phyloP scores from a whole-genome alignment of 2,329 filamentous ascomycete species.

The Neofusicoccum ribis region DNA sequence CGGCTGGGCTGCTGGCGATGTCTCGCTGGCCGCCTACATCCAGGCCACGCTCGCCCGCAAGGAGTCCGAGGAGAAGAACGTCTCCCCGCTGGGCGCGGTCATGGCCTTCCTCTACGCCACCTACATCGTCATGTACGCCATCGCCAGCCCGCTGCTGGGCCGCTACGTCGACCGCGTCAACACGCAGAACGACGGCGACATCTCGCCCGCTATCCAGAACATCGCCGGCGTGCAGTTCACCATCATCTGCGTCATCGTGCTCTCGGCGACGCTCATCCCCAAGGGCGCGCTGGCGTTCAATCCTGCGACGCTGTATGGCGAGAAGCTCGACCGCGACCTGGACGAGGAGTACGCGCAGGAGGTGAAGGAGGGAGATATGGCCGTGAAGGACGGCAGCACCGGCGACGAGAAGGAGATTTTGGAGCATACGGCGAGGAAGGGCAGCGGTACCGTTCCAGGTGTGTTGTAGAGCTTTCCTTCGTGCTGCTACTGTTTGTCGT shows the following conservation, averaged over 20 bases:
- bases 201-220: slow-evolving; percentile 44
- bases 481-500: background rate
- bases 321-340: slow-evolving; percentile 36
- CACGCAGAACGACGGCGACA: slow-evolving; percentile 32
- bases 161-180: slow-evolving; percentile 48
- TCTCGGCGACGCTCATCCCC: slow-evolving; percentile 49
- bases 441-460: background rate
- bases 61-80: slow-evolving; percentile 46
- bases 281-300: slow-evolving; percentile 48
- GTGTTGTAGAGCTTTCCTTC: background rate
- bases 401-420: background rate
- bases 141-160: slow-evolving; percentile 47
- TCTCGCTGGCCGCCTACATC: slow-evolving; percentile 53
- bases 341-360: slow-evolving; percentile 7
- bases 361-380: background rate
- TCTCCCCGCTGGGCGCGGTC: slow-evolving; percentile 52
- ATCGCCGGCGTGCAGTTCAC: slow-evolving; percentile 52
- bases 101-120: slow-evolving; percentile 55
- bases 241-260: slow-evolving; percentile 43
- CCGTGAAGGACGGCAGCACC: background rate
- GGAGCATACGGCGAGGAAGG: background rate
- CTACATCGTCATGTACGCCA: slow-evolving; percentile 52
- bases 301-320: slow-evolving; percentile 44
- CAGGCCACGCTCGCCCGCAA: slow-evolving; percentile 51
- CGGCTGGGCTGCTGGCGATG: slow-evolving; percentile 55